Conservation (phyloP, 2,329 filamentous ascomycete genomes). For the Cyphellophora attinorum region DNA sequence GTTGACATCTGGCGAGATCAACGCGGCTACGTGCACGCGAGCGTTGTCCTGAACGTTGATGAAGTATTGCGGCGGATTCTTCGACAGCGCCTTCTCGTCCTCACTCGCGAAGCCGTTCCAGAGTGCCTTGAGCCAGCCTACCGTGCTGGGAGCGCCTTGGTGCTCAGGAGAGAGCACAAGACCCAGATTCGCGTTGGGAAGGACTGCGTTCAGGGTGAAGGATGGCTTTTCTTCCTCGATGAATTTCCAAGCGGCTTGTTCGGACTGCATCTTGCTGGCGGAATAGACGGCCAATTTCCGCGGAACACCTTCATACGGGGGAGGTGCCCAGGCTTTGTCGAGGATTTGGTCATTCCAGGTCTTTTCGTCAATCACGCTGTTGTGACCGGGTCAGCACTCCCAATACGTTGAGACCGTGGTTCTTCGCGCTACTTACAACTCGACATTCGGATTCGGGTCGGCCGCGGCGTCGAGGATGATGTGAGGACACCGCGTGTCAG, state of each 20-base stretch:
- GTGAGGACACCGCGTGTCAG: conserved; percentile 23
- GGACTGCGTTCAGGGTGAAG: conserved; percentile 19
- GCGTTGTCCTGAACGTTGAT: conserved; percentile 39
- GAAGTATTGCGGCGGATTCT: conserved; percentile 16
- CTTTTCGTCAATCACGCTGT: conserved; percentile 21
- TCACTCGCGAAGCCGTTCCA: conserved; percentile 24
- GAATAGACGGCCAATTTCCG: conserved; percentile 23
- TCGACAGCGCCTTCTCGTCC: conserved; percentile 29
- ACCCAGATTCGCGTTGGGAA: conserved; percentile 8
- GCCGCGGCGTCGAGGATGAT: conserved; percentile 12
- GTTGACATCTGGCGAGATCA: conserved; percentile 35
- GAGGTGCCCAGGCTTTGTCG: conserved; percentile 24
- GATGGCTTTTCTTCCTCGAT: conserved; percentile 21
- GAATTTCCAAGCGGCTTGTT: conserved; percentile 31
- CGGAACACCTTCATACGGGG: conserved; percentile 21
- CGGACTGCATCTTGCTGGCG: conserved; percentile 30
- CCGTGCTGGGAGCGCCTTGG: conserved; percentile 6
- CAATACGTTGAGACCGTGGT: no score
- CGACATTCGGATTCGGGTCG: conserved; percentile 22
- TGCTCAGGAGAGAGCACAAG: conserved; percentile 4
- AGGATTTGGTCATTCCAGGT: conserved; percentile 28
- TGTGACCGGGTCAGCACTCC: no score
- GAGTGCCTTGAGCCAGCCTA: conserved; percentile 22
- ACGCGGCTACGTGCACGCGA: conserved; percentile 42
- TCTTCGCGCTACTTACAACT: no score